Percentiles rank a stretch among this genome's conserved stretches.
These are phyloP conservation scores for Fusarium austroafricanum DNA, from an alignment of 2,329 filamentous ascomycete genomes.

Conservation along the genomic window DNA sequence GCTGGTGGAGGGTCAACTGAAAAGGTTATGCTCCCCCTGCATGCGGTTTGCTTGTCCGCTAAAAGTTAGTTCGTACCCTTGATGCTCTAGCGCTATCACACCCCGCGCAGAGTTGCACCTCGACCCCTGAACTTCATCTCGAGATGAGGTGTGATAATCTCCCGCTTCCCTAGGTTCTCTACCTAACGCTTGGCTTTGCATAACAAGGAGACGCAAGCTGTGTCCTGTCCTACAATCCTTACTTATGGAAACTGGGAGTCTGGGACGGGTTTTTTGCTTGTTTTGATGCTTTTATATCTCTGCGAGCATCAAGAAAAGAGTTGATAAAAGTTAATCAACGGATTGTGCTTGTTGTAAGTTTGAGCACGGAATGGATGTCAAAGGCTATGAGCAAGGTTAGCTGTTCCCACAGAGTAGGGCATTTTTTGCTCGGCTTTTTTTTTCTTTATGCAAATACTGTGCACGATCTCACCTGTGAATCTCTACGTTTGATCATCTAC, in stretches of 20 bases:
- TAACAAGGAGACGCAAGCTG: constrained; percentile 1
- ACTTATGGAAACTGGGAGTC: background rate
- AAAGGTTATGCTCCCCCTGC: constrained; percentile 40
- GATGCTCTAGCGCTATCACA: constrained; percentile 25
- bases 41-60: constrained; percentile 42
- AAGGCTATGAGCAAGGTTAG: constrained; percentile 1
- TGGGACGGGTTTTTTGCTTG: background rate
- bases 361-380: constrained; percentile 23
- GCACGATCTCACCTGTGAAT: background rate
- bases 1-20: constrained; percentile 9
- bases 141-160: constrained; percentile 28
- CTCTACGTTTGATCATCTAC: constrained; percentile 32
- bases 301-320: background rate
- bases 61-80: constrained; percentile 46
- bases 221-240: background rate
- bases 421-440: background rate
- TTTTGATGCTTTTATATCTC: background rate
- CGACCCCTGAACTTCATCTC: constrained; percentile 35
- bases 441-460: background rate
- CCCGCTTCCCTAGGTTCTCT: constrained; percentile 6
- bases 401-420: background rate
- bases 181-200: constrained; percentile 1
- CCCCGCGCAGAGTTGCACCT: constrained; percentile 41
- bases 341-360: constrained; percentile 8
- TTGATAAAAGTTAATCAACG: background rate